phyloP scores from a whole-genome alignment of 257 asterid genomes.

The Salvia rosmarinus region DNA sequence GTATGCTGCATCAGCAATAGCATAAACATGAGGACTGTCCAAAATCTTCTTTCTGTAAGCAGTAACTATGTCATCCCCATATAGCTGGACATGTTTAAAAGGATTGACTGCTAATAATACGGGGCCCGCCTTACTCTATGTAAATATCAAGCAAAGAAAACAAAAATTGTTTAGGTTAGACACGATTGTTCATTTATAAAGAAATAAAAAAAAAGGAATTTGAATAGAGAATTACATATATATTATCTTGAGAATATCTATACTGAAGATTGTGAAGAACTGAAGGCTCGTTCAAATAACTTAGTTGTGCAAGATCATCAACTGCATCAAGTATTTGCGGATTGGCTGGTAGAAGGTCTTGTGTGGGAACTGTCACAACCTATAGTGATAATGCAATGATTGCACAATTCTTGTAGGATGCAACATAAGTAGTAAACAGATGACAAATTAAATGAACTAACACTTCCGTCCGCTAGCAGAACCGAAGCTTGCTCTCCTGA shows the following conservation, averaged over 20 bases:
- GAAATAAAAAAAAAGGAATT: slow-evolving; percentile 9
- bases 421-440: slow-evolving; percentile 17
- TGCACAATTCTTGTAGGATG: slow-evolving; percentile 14
- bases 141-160: slow-evolving; percentile 29
- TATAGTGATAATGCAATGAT: slow-evolving; percentile 38
- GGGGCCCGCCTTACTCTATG: slow-evolving; percentile 94
- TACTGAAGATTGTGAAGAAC: slow-evolving; percentile 84
- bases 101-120: slow-evolving; percentile 86
- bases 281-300: slow-evolving; percentile 93
- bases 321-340: slow-evolving; percentile 90
- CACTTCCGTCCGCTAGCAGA: slow-evolving; percentile 65
- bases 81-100: slow-evolving; percentile 69
- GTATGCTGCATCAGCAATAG: slow-evolving; percentile 78
- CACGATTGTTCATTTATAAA: background rate
- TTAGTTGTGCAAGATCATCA: slow-evolving; percentile 83
- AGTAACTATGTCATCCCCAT: slow-evolving; percentile 66
- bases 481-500: slow-evolving; percentile 74
- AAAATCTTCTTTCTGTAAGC: slow-evolving; percentile 74
- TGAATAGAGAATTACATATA: slow-evolving; percentile 62
- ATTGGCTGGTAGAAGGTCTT: slow-evolving; percentile 87
- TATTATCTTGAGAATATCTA: slow-evolving; percentile 64
- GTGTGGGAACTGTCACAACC: slow-evolving; percentile 66
- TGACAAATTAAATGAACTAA: slow-evolving; percentile 47
- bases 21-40: slow-evolving; percentile 90
- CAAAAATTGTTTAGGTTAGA: slow-evolving; percentile 31